Evolutionary conservation across 208 protist species (phyloP).

Genomic region (Angomonas ambiguus): DNA sequence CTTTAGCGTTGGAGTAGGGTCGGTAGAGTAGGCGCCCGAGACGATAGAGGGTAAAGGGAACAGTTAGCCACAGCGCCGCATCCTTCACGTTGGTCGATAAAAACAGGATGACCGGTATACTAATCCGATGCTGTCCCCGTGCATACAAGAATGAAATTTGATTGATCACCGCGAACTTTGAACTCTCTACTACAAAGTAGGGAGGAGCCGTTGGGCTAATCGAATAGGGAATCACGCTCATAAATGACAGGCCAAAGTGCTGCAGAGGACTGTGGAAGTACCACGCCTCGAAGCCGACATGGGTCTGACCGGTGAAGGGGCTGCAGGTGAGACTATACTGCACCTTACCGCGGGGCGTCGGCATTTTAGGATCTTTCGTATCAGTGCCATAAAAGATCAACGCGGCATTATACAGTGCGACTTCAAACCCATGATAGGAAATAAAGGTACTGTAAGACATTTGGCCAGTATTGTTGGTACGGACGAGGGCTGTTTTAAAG

Average conservation of each 20-base stretch:
- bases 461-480: conserved; percentile 20
- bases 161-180: conserved; percentile 46
- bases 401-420: conserved; percentile 29
- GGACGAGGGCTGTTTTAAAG: conserved; percentile 36
- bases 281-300: conserved; percentile 60
- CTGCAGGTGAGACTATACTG: conserved; percentile 44
- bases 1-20: conserved; percentile 43
- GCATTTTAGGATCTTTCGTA: conserved; percentile 23
- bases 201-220: conserved; percentile 37
- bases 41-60: conserved; percentile 54
- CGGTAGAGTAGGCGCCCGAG: conserved; percentile 37
- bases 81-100: conserved; percentile 38
- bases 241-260: conserved; percentile 60
- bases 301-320: conserved; percentile 39
- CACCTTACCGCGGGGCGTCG: conserved; percentile 32
- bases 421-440: conserved; percentile 35
- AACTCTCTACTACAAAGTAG: conserved; percentile 36
- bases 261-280: conserved; percentile 45
- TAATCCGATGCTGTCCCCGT: conserved; percentile 59
- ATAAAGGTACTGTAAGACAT: conserved; percentile 40
- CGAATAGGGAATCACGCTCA: conserved; percentile 46
- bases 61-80: conserved; percentile 50
- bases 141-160: conserved; percentile 67
- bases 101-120: conserved; percentile 68
- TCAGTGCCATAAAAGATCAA: conserved; percentile 30